These are phyloP conservation scores for Cytospora mali DNA, from an alignment of 2,329 filamentous ascomycete genomes.

Conservation along the genomic window DNA sequence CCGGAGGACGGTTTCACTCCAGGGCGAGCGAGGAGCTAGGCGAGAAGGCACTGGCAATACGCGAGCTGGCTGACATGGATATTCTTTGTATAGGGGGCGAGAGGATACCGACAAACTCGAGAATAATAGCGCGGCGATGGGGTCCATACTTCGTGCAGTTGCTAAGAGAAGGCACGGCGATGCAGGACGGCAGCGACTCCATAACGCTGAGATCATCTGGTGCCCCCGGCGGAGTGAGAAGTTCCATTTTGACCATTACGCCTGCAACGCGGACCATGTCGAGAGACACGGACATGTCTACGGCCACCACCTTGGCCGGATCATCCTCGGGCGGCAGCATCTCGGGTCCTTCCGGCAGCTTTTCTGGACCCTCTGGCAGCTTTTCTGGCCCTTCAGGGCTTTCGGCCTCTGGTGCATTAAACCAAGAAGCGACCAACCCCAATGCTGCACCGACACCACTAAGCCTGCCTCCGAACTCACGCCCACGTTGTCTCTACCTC, in stretches of 20 bases:
- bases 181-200: conserved; percentile 72
- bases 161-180: conserved; percentile 76
- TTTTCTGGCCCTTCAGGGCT: conserved; percentile 46
- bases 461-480: conserved; percentile 61
- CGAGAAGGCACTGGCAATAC: conserved; percentile 73
- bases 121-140: conserved; percentile 85
- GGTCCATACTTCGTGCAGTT: conserved; percentile 95
- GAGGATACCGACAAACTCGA: conserved; percentile 89
- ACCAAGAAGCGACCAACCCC: conserved; percentile 43
- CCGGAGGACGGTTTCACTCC: conserved; percentile 75
- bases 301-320: conserved; percentile 38
- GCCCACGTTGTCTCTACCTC: conserved; percentile 86
- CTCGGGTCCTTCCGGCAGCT: conserved; percentile 48
- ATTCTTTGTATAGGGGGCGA: conserved; percentile 90
- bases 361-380: conserved; percentile 47
- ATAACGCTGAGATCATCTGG: conserved; percentile 67
- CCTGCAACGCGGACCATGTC: conserved; percentile 40
- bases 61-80: conserved; percentile 96
- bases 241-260: conserved; percentile 86
- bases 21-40: conserved; percentile 83
- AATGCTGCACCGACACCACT: conserved; percentile 61
- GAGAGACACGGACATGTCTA: conserved; percentile 45
- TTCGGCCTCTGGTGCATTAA: conserved; percentile 37
- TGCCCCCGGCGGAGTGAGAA: conserved; percentile 63
- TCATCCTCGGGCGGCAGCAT: conserved; percentile 41